Conservation (phyloP, 768 basidiomycete species). For the Tulasnella sp. region DNA sequence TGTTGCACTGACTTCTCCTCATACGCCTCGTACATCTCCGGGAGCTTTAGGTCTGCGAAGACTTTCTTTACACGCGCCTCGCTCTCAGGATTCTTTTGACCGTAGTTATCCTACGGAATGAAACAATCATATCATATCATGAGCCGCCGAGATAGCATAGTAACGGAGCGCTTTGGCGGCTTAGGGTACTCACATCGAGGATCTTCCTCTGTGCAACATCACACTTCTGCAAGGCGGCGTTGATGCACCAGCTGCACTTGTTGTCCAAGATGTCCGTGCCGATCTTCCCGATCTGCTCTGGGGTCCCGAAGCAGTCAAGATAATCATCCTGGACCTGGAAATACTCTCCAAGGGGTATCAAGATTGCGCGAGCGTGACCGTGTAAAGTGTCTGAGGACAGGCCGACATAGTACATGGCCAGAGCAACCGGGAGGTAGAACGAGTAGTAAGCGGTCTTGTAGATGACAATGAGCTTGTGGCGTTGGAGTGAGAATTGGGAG, state of each 20-base stretch:
- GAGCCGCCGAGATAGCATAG: background rate
- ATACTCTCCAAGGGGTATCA: constrained; percentile 90
- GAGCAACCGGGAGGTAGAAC: constrained; percentile 96
- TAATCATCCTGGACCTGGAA: constrained; percentile 99
- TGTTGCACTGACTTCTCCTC: constrained; percentile 61
- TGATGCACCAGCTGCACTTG: constrained; percentile 97
- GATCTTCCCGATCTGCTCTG: constrained; percentile 89
- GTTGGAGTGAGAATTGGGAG: constrained; percentile 73
- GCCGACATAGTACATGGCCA: constrained; percentile 69
- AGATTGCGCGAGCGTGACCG: constrained; percentile 63
- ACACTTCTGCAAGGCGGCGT: constrained; percentile 54
- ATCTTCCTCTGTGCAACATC: constrained; percentile 33
- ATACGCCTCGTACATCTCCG: constrained; percentile 58
- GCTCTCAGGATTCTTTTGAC: constrained; percentile 41
- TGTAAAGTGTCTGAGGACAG: constrained; percentile 55
- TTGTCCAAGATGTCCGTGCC: constrained; percentile 98
- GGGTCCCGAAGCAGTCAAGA: constrained; percentile 82
- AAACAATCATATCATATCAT: constrained; percentile 31
- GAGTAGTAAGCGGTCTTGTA: constrained; percentile 99
- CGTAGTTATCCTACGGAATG: constrained; percentile 57
- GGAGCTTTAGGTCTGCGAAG: constrained; percentile 59
- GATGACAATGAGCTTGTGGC: constrained; percentile 83
- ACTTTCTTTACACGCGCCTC: constrained; percentile 57
- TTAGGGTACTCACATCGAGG: constrained; percentile 30
- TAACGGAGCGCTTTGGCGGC: background rate